Percentiles rank a stretch among this genome's conserved stretches.
Evolutionary conservation across 1,284 basidiomycete genomes (phyloP).

Genomic region (Ceratobasidium sp.): DNA sequence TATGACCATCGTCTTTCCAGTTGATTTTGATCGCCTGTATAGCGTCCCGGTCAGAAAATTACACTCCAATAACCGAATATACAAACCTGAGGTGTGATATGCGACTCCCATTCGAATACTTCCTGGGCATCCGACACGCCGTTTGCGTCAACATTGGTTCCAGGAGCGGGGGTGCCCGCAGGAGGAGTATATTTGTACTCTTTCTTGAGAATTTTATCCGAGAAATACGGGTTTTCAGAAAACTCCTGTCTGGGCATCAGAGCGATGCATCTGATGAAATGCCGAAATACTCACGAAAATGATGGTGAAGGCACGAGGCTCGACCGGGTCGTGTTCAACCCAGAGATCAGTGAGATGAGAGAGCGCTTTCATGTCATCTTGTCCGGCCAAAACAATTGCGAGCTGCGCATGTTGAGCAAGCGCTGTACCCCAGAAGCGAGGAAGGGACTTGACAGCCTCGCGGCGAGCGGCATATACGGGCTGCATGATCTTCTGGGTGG

Average conservation of each 20-base stretch:
- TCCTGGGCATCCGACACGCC: slow-evolving; percentile 75
- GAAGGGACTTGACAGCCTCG: slow-evolving; percentile 30
- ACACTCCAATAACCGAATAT: slow-evolving; percentile 45
- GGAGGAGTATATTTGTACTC: slow-evolving; percentile 72
- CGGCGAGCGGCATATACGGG: slow-evolving; percentile 29
- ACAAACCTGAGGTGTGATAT: slow-evolving; percentile 65
- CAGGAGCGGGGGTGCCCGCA: slow-evolving; percentile 53
- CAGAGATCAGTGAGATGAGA: slow-evolving; percentile 78
- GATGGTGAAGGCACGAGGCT: slow-evolving; percentile 73
- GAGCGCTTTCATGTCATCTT: slow-evolving; percentile 70
- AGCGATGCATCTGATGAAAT: not conserved
- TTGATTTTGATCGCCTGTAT: slow-evolving; percentile 67
- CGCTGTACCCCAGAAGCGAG: slow-evolving; percentile 38
- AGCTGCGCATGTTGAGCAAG: slow-evolving; percentile 30
- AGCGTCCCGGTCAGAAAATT: slow-evolving; percentile 20
- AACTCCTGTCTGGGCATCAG: slow-evolving; percentile 60
- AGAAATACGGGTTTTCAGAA: slow-evolving; percentile 81
- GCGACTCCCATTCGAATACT: slow-evolving; percentile 76
- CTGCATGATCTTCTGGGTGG: slow-evolving; percentile 30
- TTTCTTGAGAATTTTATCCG: slow-evolving; percentile 73
- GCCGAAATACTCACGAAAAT: slow-evolving; percentile 70
- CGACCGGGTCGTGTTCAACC: slow-evolving; percentile 67
- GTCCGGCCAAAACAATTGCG: slow-evolving; percentile 22
- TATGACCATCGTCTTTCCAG: slow-evolving; percentile 81
- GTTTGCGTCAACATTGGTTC: slow-evolving; percentile 67